These are phyloP conservation scores for Populus deltoides DNA, from an alignment of 345 rosid genomes.

Conservation along the genomic window DNA sequence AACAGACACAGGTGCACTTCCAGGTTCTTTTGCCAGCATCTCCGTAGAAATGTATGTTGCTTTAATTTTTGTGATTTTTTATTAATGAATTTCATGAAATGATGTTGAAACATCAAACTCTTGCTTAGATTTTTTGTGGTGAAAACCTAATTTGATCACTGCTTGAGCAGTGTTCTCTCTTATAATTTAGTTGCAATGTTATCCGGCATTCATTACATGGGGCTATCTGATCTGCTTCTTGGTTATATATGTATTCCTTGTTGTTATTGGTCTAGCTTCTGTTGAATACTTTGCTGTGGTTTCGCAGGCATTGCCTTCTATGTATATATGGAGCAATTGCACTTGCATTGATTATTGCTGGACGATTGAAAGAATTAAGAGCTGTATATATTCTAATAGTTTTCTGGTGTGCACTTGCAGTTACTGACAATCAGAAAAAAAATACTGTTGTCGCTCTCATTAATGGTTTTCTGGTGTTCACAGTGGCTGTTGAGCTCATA, in stretches of 20 bases:
- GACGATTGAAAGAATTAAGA: slow-evolving; percentile 57
- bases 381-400: slow-evolving; percentile 48
- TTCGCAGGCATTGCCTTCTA: slow-evolving; percentile 73
- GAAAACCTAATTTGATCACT: too few species aligned
- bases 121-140: background rate
- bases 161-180: too few species aligned
- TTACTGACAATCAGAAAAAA: background rate
- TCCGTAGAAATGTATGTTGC: background rate
- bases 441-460: background rate
- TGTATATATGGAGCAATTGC: slow-evolving; percentile 71
- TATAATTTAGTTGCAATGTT: background rate
- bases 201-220: background rate
- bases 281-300: background rate
- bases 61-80: too few species aligned
- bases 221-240: slow-evolving; percentile 1
- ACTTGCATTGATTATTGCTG: slow-evolving; percentile 72
- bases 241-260: slow-evolving; percentile 19
- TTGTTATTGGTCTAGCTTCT: slow-evolving; percentile 3
- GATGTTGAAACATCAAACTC: background rate
- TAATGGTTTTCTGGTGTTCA: slow-evolving; percentile 19
- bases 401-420: too few species aligned
- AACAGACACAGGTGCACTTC: background rate
- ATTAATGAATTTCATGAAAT: background rate
- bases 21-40: background rate
- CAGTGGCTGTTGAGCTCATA: slow-evolving; percentile 89